Evolutionary conservation across 345 rosid species (phyloP).

Genomic region (Pistacia atlantica): DNA sequence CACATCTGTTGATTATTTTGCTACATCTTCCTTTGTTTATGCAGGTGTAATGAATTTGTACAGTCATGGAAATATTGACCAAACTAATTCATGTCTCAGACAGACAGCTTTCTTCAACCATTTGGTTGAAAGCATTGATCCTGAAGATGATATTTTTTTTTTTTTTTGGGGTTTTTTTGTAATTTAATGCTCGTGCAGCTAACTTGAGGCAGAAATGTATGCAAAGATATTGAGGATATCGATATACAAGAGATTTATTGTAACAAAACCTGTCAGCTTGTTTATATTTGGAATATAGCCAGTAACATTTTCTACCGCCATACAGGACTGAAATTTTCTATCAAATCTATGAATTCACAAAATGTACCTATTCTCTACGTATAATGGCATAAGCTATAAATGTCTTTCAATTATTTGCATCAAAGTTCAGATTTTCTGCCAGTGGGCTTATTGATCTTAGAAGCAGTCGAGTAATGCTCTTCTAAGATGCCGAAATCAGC

Average conservation of each 20-base stretch:
- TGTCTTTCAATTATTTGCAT: background rate
- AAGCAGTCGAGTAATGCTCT: constrained; percentile 30
- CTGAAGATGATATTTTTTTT: too few relatives aligned
- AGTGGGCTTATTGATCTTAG: background rate
- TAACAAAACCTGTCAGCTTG: background rate
- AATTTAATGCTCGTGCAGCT: background rate
- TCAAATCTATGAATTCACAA: background rate
- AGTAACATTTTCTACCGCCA: background rate
- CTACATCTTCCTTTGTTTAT: constrained; percentile 8
- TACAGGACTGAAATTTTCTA: background rate
- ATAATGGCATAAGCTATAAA: background rate
- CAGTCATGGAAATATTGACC: constrained; percentile 26
- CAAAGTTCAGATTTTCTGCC: background rate
- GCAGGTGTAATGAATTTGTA: constrained; percentile 35
- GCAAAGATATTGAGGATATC: background rate
- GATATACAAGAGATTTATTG: background rate
- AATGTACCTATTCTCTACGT: background rate
- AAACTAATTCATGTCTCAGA: background rate
- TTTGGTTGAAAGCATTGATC: constrained; percentile 8
- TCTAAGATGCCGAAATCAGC: constrained; percentile 38
- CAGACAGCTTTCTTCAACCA: background rate
- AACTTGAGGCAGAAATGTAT: background rate
- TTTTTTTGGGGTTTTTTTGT: background rate
- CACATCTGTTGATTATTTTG: background rate
- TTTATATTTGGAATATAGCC: constrained; percentile 18